Base-by-base conservation (phyloP, 2,329 filamentous ascomycete species). In the Onygenales sp. region DNA sequence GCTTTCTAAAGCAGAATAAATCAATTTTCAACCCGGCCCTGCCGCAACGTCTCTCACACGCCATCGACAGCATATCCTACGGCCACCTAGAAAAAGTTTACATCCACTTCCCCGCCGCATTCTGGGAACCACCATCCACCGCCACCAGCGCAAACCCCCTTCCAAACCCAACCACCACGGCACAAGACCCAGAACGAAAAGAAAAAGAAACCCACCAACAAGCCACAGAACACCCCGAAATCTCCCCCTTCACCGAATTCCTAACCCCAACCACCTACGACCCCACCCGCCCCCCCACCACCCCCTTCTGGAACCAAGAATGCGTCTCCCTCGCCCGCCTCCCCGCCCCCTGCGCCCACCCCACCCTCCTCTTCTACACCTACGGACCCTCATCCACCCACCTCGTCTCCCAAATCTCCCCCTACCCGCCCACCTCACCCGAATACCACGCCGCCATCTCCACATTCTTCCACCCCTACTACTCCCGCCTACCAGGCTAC, bases 311-410 rank as follows among this genome's bases (percentile, higher is more conserved):
- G 87, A 81, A 83, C 57, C 86, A 89, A 67, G 85, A 92, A 70
- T 80, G 83, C 51, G 77, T 94, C 54, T 90, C 92, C 54, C 78
- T 95, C 21, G 84, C 86, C 43, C 82, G 84, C 2, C 75, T 94
- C 2, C 76, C 80, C 0, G 60, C 64, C 0, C 63, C 72, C 1
- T 75, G 74, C 50, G 78, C 84, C 0, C 89, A 95, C 55, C 86
- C 90, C 7, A 94, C 89, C 0, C 77, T 95, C 3, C 79, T 95
- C 31, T 95, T 95, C 77, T 95, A 76, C 63, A 67, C 71, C 45
- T 72, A 76, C 61, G 74, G 75, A 1, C 63, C 73, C 43, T 70
- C 69, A 53, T 67, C 70, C 32, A 63, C 66, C 9, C 57, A 74
- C 46, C 63, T 75, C 50, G 68, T 76, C 11, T 59, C 66, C 2